Evolutionary conservation across 371 early-diverging fungal genomes (phyloP).

Genomic region (Aphelidium insulamus): DNA sequence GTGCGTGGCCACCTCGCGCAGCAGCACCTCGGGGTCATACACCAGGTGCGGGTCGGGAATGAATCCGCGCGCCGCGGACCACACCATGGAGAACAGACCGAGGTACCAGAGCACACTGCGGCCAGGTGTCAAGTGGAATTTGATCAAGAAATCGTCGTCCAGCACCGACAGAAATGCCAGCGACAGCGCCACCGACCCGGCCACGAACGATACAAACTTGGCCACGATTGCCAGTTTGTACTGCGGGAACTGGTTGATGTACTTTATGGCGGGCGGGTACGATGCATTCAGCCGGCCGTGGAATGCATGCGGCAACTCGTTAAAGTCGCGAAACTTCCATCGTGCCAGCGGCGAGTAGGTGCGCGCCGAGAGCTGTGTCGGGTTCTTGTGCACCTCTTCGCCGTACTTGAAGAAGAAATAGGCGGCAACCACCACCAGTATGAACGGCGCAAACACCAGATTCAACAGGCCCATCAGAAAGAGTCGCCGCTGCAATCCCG

Average conservation of each 20-base stretch:
- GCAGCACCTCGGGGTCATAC: slow-evolving; percentile 50
- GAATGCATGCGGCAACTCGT: slow-evolving; percentile 83
- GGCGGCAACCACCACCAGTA: slow-evolving; percentile 52
- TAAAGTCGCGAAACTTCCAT: slow-evolving; percentile 89
- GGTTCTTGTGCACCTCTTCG: slow-evolving; percentile 70
- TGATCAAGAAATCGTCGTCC: slow-evolving; percentile 63
- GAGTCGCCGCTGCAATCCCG: slow-evolving; percentile 57
- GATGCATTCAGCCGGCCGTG: slow-evolving; percentile 44
- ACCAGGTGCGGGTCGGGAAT: slow-evolving; percentile 56
- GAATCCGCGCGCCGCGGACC: slow-evolving; percentile 60
- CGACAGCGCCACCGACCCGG: slow-evolving; percentile 72
- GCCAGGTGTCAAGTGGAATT: slow-evolving; percentile 69
- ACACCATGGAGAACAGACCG: slow-evolving; percentile 62
- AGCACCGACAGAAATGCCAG: slow-evolving; percentile 54
- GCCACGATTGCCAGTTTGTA: slow-evolving; percentile 50
- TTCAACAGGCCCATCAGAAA: slow-evolving; percentile 65
- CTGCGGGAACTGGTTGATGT: slow-evolving; percentile 75
- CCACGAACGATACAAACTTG: slow-evolving; percentile 68
- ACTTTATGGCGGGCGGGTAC: slow-evolving; percentile 45
- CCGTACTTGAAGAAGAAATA: slow-evolving; percentile 82
- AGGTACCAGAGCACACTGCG: slow-evolving; percentile 73
- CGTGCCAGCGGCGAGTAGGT: slow-evolving; percentile 62
- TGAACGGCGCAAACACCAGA: slow-evolving; percentile 62
- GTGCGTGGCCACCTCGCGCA: slow-evolving; percentile 53
- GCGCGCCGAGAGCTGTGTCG: slow-evolving; percentile 53